Percentiles rank a stretch among this genome's conserved stretches.
Conservation (phyloP, 805 yeast genomes). For the Hanseniaspora mollemarum region DNA sequence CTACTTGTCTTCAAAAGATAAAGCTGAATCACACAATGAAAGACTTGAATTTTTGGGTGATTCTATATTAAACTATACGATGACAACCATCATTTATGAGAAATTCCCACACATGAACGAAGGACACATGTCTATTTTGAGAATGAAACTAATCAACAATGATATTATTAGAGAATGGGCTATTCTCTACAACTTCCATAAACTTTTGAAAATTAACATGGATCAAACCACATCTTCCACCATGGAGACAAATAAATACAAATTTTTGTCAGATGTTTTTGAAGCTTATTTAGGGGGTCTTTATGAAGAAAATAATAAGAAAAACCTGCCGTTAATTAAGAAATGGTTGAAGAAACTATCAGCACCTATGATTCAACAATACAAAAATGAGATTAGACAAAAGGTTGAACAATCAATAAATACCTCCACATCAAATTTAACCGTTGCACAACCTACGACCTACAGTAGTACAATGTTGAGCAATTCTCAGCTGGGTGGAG, state of each 20-base stretch:
- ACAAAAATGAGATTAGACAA: slow-evolving; percentile 20
- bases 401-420: slow-evolving; percentile 12
- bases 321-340: slow-evolving; percentile 39
- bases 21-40: slow-evolving; percentile 62
- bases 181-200: slow-evolving; percentile 51
- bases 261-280: slow-evolving; percentile 75
- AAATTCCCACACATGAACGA: slow-evolving; percentile 62
- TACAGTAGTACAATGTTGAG: slow-evolving; percentile 13
- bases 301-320: slow-evolving; percentile 40
- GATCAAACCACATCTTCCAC: slow-evolving; percentile 32
- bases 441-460: background rate
- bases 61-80: slow-evolving; percentile 62
- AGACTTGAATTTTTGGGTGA: slow-evolving; percentile 86
- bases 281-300: slow-evolving; percentile 92
- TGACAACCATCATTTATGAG: slow-evolving; percentile 55
- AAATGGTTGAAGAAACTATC: slow-evolving; percentile 48
- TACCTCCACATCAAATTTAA: background rate
- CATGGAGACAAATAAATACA: slow-evolving; percentile 45
- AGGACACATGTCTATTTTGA: slow-evolving; percentile 63
- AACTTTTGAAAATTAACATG: slow-evolving; percentile 40
- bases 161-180: slow-evolving; percentile 62
- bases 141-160: slow-evolving; percentile 65
- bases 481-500: slow-evolving; percentile 19
- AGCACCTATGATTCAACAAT: slow-evolving; percentile 31
- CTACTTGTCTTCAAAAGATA: slow-evolving; percentile 46